Evolutionary conservation across 2,329 filamentous ascomycete genomes (phyloP).

Genomic region (Fusarium nelsonii): DNA sequence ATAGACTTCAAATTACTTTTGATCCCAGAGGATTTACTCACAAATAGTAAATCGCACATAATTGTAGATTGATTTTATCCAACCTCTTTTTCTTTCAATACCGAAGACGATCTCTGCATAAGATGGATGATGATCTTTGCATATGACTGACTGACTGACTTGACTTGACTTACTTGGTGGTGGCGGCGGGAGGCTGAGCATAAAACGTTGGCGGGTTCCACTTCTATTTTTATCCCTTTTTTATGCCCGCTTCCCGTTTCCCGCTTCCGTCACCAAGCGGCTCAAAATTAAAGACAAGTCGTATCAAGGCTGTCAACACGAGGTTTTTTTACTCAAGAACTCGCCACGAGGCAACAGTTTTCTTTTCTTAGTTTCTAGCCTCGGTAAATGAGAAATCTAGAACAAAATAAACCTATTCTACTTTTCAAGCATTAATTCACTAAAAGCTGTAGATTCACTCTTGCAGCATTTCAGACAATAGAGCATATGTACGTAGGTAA

Average conservation of each 20-base stretch:
- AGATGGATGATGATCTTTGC: constrained; percentile 2
- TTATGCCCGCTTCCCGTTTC: constrained; percentile 21
- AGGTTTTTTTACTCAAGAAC: not conserved
- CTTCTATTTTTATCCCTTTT: constrained; percentile 40
- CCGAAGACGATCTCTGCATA: constrained; percentile 5
- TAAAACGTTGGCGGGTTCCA: constrained; percentile 9
- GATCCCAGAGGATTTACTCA: constrained; percentile 2
- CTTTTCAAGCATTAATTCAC: not conserved
- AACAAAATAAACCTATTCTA: too few species aligned
- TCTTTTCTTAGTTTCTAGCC: constrained; percentile 5
- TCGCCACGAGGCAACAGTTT: not conserved
- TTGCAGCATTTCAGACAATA: not conserved
- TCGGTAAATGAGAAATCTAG: not conserved
- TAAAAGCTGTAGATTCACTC: not conserved
- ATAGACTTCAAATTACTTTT: not conserved
- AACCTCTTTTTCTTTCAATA: constrained; percentile 18
- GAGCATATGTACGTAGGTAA: not conserved
- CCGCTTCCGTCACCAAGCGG: constrained; percentile 16
- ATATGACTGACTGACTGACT: constrained; percentile 5
- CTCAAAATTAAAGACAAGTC: constrained; percentile 25
- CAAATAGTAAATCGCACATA: not conserved
- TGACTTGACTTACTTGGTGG: not conserved
- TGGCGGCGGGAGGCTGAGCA: constrained; percentile 37
- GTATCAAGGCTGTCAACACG: constrained; percentile 3
- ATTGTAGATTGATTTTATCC: not conserved